Percentiles rank a stretch among this genome's conserved stretches.
phyloP scores from a whole-genome alignment of 257 asterid species.

The Salvia splendens region DNA sequence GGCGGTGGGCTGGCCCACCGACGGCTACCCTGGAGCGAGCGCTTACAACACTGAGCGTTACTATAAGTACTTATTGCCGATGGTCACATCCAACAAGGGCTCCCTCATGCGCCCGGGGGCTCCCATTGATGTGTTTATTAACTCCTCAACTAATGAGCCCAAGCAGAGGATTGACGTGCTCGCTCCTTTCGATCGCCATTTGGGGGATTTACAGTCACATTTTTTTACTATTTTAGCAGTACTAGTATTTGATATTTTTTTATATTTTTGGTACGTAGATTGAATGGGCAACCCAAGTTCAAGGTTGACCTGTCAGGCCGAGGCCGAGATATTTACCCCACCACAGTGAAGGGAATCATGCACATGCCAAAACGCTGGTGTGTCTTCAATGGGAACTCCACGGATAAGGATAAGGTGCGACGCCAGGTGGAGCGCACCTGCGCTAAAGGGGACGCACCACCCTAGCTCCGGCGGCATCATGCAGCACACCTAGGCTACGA shows the following conservation, averaged over 20 bases:
- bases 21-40: slow-evolving; percentile 40
- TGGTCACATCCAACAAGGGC: slow-evolving; percentile 36
- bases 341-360: slow-evolving; percentile 32
- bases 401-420: not conserved
- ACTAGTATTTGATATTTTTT: too few relatives aligned
- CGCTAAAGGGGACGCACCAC: slow-evolving; percentile 31
- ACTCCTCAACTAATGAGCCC: slow-evolving; percentile 39
- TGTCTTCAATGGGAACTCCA: slow-evolving; percentile 13
- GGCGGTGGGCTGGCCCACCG: slow-evolving; percentile 56
- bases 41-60: slow-evolving; percentile 37
- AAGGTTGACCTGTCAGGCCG: slow-evolving; percentile 44
- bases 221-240: too few relatives aligned
- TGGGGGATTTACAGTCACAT: slow-evolving; percentile 38
- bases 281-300: slow-evolving; percentile 45
- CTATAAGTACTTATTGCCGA: slow-evolving; percentile 35
- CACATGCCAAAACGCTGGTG: slow-evolving; percentile 48
- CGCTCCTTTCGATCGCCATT: slow-evolving; percentile 7
- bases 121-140: slow-evolving; percentile 36
- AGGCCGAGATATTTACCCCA: slow-evolving; percentile 36
- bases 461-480: slow-evolving; percentile 32
- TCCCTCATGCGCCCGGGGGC: slow-evolving; percentile 45
- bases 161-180: not conserved
- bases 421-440: not conserved
- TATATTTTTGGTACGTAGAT: not conserved
- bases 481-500: slow-evolving; percentile 15